Conservation (phyloP, 1,284 basidiomycete species). For the Malassezia slooffiae region DNA sequence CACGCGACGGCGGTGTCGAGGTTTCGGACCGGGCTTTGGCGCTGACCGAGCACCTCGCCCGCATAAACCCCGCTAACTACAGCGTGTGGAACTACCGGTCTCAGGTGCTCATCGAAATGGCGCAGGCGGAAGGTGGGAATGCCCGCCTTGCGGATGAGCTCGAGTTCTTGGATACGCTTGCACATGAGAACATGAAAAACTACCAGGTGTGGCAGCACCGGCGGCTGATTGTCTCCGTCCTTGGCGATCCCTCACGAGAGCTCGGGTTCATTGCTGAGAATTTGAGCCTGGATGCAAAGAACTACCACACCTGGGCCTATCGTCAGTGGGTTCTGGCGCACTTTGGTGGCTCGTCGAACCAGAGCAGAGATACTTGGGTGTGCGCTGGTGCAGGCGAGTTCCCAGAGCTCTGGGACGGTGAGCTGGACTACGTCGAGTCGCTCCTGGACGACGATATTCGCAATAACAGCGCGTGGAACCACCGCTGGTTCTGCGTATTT, state of each 20-base stretch:
- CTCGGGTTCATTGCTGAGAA: constrained; percentile 24
- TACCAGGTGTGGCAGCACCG: constrained; percentile 46
- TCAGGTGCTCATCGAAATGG: constrained; percentile 22
- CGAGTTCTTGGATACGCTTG: constrained; percentile 27
- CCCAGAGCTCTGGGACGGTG: constrained; percentile 60
- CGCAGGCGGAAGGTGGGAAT: not conserved
- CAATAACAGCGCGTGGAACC: constrained; percentile 98
- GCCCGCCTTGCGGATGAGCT: constrained; percentile 21
- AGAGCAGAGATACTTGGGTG: not conserved
- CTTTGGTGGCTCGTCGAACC: constrained; percentile 22
- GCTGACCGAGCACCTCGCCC: constrained; percentile 30
- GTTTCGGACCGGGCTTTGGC: constrained; percentile 24
- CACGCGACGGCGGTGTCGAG: constrained; percentile 14
- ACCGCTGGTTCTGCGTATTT: constrained; percentile 86
- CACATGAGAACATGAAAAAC: constrained; percentile 36
- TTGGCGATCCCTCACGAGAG: constrained; percentile 27
- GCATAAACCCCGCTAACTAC: constrained; percentile 35
- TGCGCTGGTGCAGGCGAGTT: constrained; percentile 16
- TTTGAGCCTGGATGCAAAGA: constrained; percentile 31
- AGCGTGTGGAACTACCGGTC: constrained; percentile 39
- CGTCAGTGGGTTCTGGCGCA: constrained; percentile 38
- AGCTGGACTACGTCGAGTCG: constrained; percentile 64
- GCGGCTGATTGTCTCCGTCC: constrained; percentile 21
- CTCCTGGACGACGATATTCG: constrained; percentile 69
- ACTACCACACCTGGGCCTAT: constrained; percentile 45